phyloP scores from a whole-genome alignment of 306 rosid species.

The Alnus rubra region DNA sequence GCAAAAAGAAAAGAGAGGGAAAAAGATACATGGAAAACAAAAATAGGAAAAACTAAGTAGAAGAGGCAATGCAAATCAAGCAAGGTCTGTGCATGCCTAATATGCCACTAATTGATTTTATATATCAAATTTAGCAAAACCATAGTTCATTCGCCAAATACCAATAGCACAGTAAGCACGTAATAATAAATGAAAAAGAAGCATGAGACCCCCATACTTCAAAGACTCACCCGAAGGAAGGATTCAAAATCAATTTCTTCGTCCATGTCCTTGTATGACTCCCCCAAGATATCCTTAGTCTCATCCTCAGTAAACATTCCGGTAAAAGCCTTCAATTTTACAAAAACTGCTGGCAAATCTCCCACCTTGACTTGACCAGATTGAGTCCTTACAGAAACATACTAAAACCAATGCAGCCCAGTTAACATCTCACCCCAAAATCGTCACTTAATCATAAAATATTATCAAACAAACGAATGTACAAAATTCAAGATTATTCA shows the following conservation, averaged over 20 bases:
- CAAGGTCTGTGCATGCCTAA: neutral
- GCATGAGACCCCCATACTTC: neutral
- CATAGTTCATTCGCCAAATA: neutral
- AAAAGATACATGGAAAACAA: neutral
- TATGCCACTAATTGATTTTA: constrained; percentile 7
- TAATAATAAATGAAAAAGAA: constrained; percentile 6
- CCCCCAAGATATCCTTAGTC: constrained; percentile 55
- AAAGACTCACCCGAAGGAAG: constrained; percentile 72
- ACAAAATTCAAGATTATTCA: neutral
- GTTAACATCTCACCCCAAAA: constrained; percentile 23
- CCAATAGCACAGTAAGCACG: neutral
- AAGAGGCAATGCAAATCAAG: neutral
- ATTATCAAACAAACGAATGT: neutral
- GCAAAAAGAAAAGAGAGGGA: neutral
- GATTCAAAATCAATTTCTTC: constrained; percentile 87
- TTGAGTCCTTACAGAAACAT: constrained; percentile 65
- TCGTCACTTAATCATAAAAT: constrained; percentile 13
- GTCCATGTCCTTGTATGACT: constrained; percentile 44
- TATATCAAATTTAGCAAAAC: neutral
- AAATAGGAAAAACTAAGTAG: neutral
- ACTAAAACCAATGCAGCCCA: constrained; percentile 51
- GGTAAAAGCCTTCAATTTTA: constrained; percentile 57
- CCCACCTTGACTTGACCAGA: constrained; percentile 59
- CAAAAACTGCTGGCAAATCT: constrained; percentile 71
- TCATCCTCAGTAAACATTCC: constrained; percentile 68